Percentiles rank a stretch among this genome's conserved stretches.
Evolutionary conservation across 2,329 filamentous ascomycete species (phyloP).

Genomic region (Dactylellina leptospora): DNA sequence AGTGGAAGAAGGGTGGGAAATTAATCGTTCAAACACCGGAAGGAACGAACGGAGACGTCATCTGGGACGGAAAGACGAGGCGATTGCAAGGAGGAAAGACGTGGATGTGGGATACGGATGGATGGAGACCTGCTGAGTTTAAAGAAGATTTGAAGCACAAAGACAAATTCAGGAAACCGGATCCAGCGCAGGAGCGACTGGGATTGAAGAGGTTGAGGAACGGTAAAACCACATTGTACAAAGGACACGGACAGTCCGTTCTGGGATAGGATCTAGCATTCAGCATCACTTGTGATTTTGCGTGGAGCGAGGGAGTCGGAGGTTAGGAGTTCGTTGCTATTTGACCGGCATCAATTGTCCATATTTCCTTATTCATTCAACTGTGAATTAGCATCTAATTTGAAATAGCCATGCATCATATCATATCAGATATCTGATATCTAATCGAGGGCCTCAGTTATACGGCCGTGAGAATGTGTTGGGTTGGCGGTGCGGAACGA

Average conservation of each 20-base stretch:
- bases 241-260: slow-evolving; percentile 33
- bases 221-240: neutral
- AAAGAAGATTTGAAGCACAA: neutral
- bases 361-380: too few relatives aligned
- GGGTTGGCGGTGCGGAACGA: slow-evolving; percentile 13
- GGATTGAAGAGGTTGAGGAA: slow-evolving; percentile 18
- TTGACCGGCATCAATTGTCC: neutral
- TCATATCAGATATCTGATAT: neutral
- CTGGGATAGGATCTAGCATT: neutral
- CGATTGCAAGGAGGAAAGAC: slow-evolving; percentile 37
- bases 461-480: slow-evolving; percentile 29
- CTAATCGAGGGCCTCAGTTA: too few relatives aligned
- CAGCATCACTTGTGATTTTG: neutral
- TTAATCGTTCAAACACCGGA: slow-evolving; percentile 57
- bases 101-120: slow-evolving; percentile 50
- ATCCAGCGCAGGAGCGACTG: slow-evolving; percentile 26
- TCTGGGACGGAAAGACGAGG: slow-evolving; percentile 56
- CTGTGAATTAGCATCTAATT: neutral
- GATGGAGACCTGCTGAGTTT: slow-evolving; percentile 24
- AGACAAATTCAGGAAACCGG: slow-evolving; percentile 20
- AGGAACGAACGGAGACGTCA: slow-evolving; percentile 55
- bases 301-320: slow-evolving; percentile 17
- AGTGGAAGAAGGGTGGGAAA: slow-evolving; percentile 58
- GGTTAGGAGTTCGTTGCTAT: slow-evolving; percentile 1
- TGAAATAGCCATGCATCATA: neutral